Base-by-base conservation (phyloP, 768 basidiomycete species). In the Phaffia tasmanica region DNA sequence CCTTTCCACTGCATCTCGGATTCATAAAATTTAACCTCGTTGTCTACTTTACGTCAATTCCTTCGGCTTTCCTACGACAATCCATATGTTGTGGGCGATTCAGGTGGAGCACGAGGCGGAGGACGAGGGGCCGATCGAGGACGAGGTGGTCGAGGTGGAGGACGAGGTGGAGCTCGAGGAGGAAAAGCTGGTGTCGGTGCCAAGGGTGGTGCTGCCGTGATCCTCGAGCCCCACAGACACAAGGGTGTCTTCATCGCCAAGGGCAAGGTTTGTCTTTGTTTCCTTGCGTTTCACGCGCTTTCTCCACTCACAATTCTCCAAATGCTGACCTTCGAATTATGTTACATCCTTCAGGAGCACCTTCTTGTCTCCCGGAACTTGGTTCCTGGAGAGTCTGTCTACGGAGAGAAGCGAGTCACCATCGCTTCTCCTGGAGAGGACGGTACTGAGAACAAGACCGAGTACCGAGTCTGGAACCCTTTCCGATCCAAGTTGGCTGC, bases 391-490 rank as follows among this genome's bases (percentile, higher is more conserved):
- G 95, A 98, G 75, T 87, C 88, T 8, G 94, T 99, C 14, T 99
- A 99, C 76, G 95, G 95, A 69, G 95, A 99, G 78, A 99, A 99
- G 66, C 62, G 67, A 59, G 63, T 69, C 63, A 69, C 67, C 32
- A 69, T 69, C 50, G 67, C 49, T 21, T 69, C 67, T 19, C 67
- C 67, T 11, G 67, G 87, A 86, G 54, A 86, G 82, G 53, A 66
- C 73, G 72, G 76, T 72, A 75, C 75, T 59, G 78, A 78, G 71
- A 87, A 86, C 67, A 99, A 99, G 80, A 81, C 84, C 70, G 95
- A 99, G 79, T 99, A 97, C 79, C 83, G 95, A 64, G 95, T 99
- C 35, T 99, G 95, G 95, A 99, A 99, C 80, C 95, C 95, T 57
- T 99, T 99, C 85, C 83, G 95, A 71, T 85, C 83, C 75, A 99